Base-by-base conservation (phyloP, 306 rosid species). In the Lithocarpus polystachyus region DNA sequence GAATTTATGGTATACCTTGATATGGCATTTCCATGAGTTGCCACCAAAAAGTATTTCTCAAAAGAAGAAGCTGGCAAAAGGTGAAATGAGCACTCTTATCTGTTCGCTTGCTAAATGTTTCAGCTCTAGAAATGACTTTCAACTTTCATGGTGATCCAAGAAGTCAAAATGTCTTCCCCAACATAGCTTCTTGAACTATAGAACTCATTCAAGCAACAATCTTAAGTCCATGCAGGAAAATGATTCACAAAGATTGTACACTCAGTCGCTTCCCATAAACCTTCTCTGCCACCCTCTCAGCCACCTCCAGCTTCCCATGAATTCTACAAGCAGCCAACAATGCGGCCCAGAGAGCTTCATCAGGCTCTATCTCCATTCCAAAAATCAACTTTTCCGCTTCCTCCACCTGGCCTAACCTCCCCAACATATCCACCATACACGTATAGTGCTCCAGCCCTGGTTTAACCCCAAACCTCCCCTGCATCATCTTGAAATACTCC, bases 391-490 rank as follows among this genome's bases (percentile, higher is more conserved):
- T 78, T 80, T 88, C 89, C 0, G 91, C 97, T 80, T 92, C 94
- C 81, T 92, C 94, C 70, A 92, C 90, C 53, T 54, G 72, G 1
- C 96, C 92, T 33, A 76, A 83, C 79, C 94, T 88, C 40, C 97
- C 97, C 31, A 92, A 82, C 91, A 92, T 82, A 82, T 92, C 96
- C 79, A 92, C 96, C 94, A 92, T 89, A 69, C 91, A 92, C 0
- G 94, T 90, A 81, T 86, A 90, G 82, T 92, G 93, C 43, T 80
- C 82, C 79, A 86, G 10, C 19, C 81, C 75, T 4, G 94, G 93
- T 65, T 73, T 88, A 75, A 82, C 68, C 23, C 88, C 88, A 53
- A 88, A 90, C 78, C 74, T 74, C 62, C 6, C 57, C 51, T 79
- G 74, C 94, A 92, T 92, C 91, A 81, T 82, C 84, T 86, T 75